Evolutionary conservation across 2,329 filamentous ascomycete genomes (phyloP).

Genomic region (Periconia macrospinosa): DNA sequence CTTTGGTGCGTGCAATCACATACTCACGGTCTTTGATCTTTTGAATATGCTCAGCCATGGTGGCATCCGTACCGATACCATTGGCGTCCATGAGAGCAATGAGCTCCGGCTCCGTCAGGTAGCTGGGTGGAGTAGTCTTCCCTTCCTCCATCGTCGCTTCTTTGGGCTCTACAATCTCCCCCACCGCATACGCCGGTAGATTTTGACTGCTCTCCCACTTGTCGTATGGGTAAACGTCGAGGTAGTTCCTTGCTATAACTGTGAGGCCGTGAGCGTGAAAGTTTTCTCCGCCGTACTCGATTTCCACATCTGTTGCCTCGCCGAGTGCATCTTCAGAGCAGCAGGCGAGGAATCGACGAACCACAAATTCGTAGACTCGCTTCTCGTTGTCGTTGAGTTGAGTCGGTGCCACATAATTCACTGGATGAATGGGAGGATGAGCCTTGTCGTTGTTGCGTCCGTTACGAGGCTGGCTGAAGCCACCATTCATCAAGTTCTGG

Average conservation of each 20-base stretch:
- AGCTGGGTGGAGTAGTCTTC: constrained; percentile 81
- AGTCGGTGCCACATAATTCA: constrained; percentile 73
- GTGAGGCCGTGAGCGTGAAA: constrained; percentile 84
- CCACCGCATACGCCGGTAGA: constrained; percentile 75
- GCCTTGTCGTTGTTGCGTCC: constrained; percentile 94
- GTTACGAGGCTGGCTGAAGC: constrained; percentile 77
- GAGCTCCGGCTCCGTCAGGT: constrained; percentile 91
- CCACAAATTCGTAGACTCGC: constrained; percentile 88
- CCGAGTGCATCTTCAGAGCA: constrained; percentile 94
- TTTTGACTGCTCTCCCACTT: constrained; percentile 90
- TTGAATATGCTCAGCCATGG: constrained; percentile 97
- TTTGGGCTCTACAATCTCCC: constrained; percentile 82
- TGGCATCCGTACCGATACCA: constrained; percentile 96
- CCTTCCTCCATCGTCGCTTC: constrained; percentile 89
- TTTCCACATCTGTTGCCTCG: constrained; percentile 79
- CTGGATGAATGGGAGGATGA: constrained; percentile 94
- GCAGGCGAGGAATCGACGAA: constrained; percentile 88
- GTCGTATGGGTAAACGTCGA: constrained; percentile 95
- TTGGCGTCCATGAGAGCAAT: constrained; percentile 98
- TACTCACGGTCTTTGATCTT: constrained; percentile 93
- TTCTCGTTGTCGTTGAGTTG: constrained; percentile 67
- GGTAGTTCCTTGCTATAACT: constrained; percentile 86
- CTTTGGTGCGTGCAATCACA: constrained; percentile 65
- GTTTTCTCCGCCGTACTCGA: constrained; percentile 78
- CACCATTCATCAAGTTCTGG: constrained; percentile 71